phyloP scores from a whole-genome alignment of 139 green algal genomes.

The Chlamydomonas sphaeroides region DNA sequence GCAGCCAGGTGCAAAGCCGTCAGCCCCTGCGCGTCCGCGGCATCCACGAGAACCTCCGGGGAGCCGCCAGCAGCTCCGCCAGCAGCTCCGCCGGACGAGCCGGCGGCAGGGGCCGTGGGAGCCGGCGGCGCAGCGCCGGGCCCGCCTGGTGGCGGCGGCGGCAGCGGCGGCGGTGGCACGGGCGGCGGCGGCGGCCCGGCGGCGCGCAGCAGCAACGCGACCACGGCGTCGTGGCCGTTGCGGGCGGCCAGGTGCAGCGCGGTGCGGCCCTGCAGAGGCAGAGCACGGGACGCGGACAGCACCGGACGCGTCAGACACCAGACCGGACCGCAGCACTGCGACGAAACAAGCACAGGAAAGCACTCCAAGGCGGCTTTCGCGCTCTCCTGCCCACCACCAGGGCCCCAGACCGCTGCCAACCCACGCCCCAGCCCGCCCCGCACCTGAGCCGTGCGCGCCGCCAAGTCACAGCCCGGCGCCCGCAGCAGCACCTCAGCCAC shows the following conservation, averaged over 20 bases:
- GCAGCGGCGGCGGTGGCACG: background rate
- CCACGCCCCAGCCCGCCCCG: no score
- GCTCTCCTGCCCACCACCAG: no score
- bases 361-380: no score
- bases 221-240: conserved; percentile 14
- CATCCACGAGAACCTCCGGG: background rate
- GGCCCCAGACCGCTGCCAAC: no score
- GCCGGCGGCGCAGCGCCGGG: background rate
- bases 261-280: conserved; percentile 27
- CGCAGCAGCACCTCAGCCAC: conserved; percentile 25
- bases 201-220: conserved; percentile 3
- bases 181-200: background rate
- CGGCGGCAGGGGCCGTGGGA: background rate
- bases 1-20: conserved; percentile 29
- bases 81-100: background rate
- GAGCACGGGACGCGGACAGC: no score
- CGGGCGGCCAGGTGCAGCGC: conserved; percentile 27
- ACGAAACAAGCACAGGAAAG: no score
- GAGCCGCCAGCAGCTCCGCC: background rate
- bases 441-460: conserved; percentile 5
- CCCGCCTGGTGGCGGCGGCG: background rate
- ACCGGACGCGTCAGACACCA: no score
- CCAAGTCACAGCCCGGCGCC: conserved; percentile 10
- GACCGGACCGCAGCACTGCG: no score
- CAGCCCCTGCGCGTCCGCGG: background rate